A percentile compares a stretch with the other conserved stretches of the same genome.
Evolutionary conservation across 148 eudicot genomes (phyloP).

Genomic region (Nyssa sinensis): DNA sequence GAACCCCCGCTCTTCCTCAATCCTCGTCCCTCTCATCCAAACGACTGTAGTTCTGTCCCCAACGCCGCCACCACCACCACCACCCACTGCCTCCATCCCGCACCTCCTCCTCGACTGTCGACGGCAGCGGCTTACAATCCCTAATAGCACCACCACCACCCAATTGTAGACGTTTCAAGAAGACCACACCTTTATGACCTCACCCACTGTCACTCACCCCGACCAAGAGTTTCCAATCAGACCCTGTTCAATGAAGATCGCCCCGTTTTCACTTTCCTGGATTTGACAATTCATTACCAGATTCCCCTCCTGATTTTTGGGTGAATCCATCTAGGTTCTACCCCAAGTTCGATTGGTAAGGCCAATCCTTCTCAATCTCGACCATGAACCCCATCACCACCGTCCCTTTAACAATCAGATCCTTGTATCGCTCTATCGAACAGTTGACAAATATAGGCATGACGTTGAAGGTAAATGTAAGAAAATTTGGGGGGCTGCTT

Average conservation of each 20-base stretch:
- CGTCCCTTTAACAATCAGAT: not conserved
- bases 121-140: constrained; percentile 15
- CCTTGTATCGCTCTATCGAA: constrained; percentile 5
- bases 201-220: constrained; percentile 14
- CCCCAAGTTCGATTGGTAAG: not conserved
- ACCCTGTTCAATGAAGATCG: constrained; percentile 22
- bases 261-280: constrained; percentile 21
- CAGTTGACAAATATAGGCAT: constrained; percentile 22
- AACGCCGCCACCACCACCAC: constrained; percentile 17
- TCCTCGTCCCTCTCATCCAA: constrained; percentile 27
- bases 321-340: constrained; percentile 25
- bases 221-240: constrained; percentile 38
- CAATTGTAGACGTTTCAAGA: constrained; percentile 11
- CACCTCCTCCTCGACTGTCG: constrained; percentile 24
- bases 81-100: constrained; percentile 9
- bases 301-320: constrained; percentile 16
- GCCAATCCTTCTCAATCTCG: not conserved
- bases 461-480: constrained; percentile 20
- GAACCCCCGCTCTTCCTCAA: constrained; percentile 26
- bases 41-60: too few relatives aligned
- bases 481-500: too few relatives aligned
- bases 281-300: constrained; percentile 8
- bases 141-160: constrained; percentile 17
- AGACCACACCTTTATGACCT: constrained; percentile 7
- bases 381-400: constrained; percentile 3